Conservation (phyloP, 495 filamentous ascomycete species). For the Annulohypoxylon stygium region DNA sequence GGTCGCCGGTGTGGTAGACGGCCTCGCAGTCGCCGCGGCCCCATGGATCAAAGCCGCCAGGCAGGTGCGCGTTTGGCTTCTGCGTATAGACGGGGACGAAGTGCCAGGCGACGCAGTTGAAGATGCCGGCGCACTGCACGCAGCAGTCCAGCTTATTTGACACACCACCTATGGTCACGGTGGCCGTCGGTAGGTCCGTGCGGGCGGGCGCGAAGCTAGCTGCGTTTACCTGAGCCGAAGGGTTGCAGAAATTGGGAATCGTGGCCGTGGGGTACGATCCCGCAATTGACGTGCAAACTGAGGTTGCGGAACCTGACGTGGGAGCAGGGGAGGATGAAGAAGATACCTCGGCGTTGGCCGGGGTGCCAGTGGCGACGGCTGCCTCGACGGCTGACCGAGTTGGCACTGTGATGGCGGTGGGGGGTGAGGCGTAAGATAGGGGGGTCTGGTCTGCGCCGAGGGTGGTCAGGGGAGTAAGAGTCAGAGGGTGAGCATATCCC, state of each 20-base stretch:
- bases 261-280: slow-evolving; percentile 44
- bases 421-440: slow-evolving; percentile 43
- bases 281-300: slow-evolving; percentile 42
- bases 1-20: slow-evolving; percentile 45
- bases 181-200: slow-evolving; percentile 34
- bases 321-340: background rate
- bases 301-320: slow-evolving; percentile 1
- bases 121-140: slow-evolving; percentile 47
- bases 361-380: slow-evolving; percentile 7
- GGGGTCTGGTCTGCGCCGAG: slow-evolving; percentile 41
- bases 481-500: slow-evolving; percentile 46
- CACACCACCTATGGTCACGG: slow-evolving; percentile 44
- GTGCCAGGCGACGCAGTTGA: slow-evolving; percentile 51
- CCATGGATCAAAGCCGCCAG: slow-evolving; percentile 51
- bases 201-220: slow-evolving; percentile 30
- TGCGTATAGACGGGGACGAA: slow-evolving; percentile 46
- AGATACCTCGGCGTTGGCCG: slow-evolving; percentile 3
- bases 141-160: slow-evolving; percentile 51
- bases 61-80: slow-evolving; percentile 37
- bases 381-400: slow-evolving; percentile 1
- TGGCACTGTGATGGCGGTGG: slow-evolving; percentile 44
- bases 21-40: slow-evolving; percentile 46
- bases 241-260: slow-evolving; percentile 50
- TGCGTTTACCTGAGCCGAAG: slow-evolving; percentile 46
- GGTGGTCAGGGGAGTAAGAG: slow-evolving; percentile 36